These are phyloP conservation scores for Coemansia sp. DNA, from an alignment of 192 early-diverging fungal genomes.

Conservation along the genomic window DNA sequence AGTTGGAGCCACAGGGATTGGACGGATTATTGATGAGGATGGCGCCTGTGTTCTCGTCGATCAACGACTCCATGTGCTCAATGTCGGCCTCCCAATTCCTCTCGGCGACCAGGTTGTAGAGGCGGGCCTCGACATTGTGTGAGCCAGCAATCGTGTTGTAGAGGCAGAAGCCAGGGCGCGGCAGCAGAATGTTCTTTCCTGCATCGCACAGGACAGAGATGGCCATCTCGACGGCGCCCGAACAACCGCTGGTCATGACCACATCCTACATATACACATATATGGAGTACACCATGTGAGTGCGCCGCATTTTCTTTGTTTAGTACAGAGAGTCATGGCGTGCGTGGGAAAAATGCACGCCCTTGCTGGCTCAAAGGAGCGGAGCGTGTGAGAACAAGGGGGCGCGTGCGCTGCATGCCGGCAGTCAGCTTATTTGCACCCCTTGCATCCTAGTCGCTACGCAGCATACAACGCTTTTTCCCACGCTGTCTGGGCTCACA, in stretches of 20 bases:
- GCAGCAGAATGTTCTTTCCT: slow-evolving; percentile 86
- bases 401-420: slow-evolving; percentile 6
- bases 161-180: slow-evolving; percentile 84
- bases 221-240: slow-evolving; percentile 74
- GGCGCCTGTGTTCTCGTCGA: slow-evolving; percentile 79
- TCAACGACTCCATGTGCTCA: slow-evolving; percentile 74
- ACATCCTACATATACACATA: slow-evolving; percentile 61
- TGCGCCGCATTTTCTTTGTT: not conserved
- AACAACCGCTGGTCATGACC: slow-evolving; percentile 80
- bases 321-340: slow-evolving; percentile 3
- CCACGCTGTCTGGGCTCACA: not conserved
- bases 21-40: slow-evolving; percentile 92
- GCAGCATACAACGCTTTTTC: not conserved
- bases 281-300: not conserved
- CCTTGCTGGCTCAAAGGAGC: not conserved
- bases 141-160: slow-evolving; percentile 81
- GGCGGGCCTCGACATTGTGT: slow-evolving; percentile 76
- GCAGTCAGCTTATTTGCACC: not conserved
- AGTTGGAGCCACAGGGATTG: slow-evolving; percentile 93
- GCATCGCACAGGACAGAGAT: slow-evolving; percentile 73
- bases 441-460: not conserved
- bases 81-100: slow-evolving; percentile 86
- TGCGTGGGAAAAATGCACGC: slow-evolving; percentile 18
- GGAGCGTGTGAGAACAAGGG: not conserved
- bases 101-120: slow-evolving; percentile 81